Percentiles rank a stretch among this genome's conserved stretches.
These are phyloP conservation scores for Chalciporus sp. DNA, from an alignment of 1,284 basidiomycete genomes.

Conservation along the genomic window DNA sequence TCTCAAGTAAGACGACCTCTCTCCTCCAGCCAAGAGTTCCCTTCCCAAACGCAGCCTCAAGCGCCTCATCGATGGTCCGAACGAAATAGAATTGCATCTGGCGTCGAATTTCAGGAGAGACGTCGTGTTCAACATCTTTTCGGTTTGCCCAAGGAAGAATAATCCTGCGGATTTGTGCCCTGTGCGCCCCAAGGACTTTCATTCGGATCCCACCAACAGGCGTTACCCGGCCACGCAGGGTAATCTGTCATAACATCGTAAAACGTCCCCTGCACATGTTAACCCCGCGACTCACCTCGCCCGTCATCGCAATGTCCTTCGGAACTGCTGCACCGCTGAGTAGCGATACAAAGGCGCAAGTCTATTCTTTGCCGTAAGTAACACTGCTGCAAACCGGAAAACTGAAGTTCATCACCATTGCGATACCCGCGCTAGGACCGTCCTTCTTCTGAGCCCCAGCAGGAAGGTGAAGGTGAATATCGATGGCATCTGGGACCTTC, in stretches of 20 bases:
- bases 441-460: conserved; percentile 90
- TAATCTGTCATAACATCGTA: conserved; percentile 50
- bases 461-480: conserved; percentile 88
- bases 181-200: conserved; percentile 77
- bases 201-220: conserved; percentile 75
- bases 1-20: conserved; percentile 53
- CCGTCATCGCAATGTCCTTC: conserved; percentile 78
- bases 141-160: conserved; percentile 82
- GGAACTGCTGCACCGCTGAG: conserved; percentile 76
- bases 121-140: conserved; percentile 85
- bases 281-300: conserved; percentile 54
- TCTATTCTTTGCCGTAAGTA: conserved; percentile 39
- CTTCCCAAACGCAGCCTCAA: conserved; percentile 80
- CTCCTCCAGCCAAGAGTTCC: conserved; percentile 61
- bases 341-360: conserved; percentile 83
- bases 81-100: conserved; percentile 83
- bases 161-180: conserved; percentile 80
- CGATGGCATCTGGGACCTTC: conserved; percentile 68
- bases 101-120: conserved; percentile 68
- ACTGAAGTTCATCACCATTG: conserved; percentile 58
- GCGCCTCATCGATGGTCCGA: conserved; percentile 73
- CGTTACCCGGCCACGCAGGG: conserved; percentile 76
- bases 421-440: conserved; percentile 86
- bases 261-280: neutral
- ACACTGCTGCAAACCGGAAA: neutral